Conservation (phyloP, 371 early-diverging fungal species). For the Saksenaea oblongispora region DNA sequence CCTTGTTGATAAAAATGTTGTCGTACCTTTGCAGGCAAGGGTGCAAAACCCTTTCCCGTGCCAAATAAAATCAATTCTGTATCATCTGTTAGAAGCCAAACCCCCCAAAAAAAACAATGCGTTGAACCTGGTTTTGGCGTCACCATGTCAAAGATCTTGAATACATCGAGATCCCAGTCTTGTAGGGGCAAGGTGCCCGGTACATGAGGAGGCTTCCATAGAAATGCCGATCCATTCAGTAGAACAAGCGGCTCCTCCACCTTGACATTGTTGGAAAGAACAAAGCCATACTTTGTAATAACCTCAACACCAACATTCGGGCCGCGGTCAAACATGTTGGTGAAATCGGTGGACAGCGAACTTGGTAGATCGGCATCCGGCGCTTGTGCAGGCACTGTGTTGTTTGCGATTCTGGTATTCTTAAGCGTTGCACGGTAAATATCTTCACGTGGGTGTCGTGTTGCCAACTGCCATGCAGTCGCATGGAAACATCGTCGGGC, state of each 20-base stretch:
- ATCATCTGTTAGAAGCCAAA: background rate
- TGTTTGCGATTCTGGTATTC: slow-evolving; percentile 9
- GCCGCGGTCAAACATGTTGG: slow-evolving; percentile 58
- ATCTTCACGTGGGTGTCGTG: background rate
- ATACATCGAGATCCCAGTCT: slow-evolving; percentile 39
- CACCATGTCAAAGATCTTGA: slow-evolving; percentile 52
- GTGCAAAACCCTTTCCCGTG: slow-evolving; percentile 56
- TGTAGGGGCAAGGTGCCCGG: slow-evolving; percentile 26
- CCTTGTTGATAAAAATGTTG: slow-evolving; percentile 53
- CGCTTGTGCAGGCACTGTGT: slow-evolving; percentile 17
- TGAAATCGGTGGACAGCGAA: slow-evolving; percentile 23
- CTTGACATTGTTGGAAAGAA: slow-evolving; percentile 47
- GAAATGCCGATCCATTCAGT: slow-evolving; percentile 50
- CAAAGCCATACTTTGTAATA: slow-evolving; percentile 52
- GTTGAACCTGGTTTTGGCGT: slow-evolving; percentile 48
- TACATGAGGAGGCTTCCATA: slow-evolving; percentile 50
- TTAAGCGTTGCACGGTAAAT: background rate
- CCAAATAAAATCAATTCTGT: slow-evolving; percentile 59
- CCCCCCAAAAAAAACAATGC: background rate
- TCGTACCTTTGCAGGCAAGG: slow-evolving; percentile 53
- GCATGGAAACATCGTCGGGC: background rate
- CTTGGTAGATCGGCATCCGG: slow-evolving; percentile 6
- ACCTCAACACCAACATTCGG: slow-evolving; percentile 48
- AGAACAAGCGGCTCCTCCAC: slow-evolving; percentile 45
- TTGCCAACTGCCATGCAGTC: background rate